These are phyloP conservation scores for Gastrolobium bilobum DNA, from an alignment of 306 rosid species.

Conservation along the genomic window DNA sequence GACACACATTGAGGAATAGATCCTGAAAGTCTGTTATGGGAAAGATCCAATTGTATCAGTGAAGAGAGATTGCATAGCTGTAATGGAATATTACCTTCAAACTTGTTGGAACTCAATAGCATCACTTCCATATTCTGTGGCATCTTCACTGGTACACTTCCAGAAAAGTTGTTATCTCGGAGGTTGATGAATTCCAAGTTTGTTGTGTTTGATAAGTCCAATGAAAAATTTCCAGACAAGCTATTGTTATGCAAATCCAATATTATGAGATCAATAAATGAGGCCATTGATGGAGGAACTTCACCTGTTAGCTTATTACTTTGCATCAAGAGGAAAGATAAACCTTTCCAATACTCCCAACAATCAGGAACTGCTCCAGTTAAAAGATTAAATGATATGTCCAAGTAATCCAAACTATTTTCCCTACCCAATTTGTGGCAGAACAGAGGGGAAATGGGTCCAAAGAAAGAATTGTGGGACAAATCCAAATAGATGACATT, in stretches of 20 bases:
- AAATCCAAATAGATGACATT: constrained; percentile 10
- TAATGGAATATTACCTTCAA: constrained; percentile 21
- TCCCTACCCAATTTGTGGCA: neutral
- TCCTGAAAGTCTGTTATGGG: constrained; percentile 14
- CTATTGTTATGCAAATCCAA: neutral
- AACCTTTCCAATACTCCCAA: constrained; percentile 5
- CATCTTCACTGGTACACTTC: neutral
- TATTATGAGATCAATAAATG: neutral
- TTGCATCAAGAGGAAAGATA: neutral
- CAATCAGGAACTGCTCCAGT: constrained; percentile 18
- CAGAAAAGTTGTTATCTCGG: neutral
- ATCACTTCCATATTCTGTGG: neutral
- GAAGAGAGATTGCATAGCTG: constrained; percentile 9
- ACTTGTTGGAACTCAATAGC: neutral
- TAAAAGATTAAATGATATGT: neutral
- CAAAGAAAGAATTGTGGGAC: constrained; percentile 33
- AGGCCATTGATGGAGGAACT: neutral
- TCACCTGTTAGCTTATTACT: neutral
- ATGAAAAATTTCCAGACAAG: neutral
- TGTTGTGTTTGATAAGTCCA: neutral
- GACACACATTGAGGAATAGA: neutral
- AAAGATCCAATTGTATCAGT: neutral
- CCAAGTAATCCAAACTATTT: neutral
- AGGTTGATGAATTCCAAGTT: neutral
- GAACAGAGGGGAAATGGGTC: constrained; percentile 36